Base-by-base conservation (phyloP, 441 rosid genomes). In the Rhodomyrtus psidioides region DNA sequence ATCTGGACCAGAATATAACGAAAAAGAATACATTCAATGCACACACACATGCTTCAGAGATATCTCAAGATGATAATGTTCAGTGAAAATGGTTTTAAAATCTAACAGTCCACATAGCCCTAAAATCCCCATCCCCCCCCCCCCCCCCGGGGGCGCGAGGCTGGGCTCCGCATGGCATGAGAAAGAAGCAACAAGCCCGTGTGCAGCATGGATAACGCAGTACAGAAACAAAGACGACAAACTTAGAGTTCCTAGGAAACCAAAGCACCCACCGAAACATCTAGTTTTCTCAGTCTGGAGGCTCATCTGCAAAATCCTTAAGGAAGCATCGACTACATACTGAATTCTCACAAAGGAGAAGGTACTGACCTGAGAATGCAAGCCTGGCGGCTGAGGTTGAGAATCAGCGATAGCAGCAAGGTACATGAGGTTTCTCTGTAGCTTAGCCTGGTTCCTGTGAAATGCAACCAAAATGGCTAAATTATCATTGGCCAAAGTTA, bases 371-470 rank as follows among this genome's bases (percentile, higher is more conserved):
- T 97, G 99, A 89, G 96, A 53, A 90, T 97, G 99, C 93, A 94
- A 75, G 19, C 90, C 81, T 24, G 98, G 95, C 46, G 96, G 96
- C 83, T 94, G 99, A 84, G 99, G 99, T 89, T 97, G 99, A 91
- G 99, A 94, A 90, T 97, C 99, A 26, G 99, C 99, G 24, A 97
- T 96, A 30, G 99, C 99, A 87, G 99, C 99, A 86, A 97, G 90
- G 92, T 96, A 97, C 99, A 96, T 97, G 83, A 97, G 95, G 91
- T 97, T 97, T 53, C 96, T 91, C 93, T 97, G 99, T 58, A 97
- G 95, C 94, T 94, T 95, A 83, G 98, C 97, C 86, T 97, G 99
- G 92, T 94, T 97, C 92, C 99, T 97, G 93, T 65, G 46, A 90
- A 70, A 70, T 70, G n/a, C 79, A 70, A 65, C 79, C 79, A 65